These are phyloP conservation scores for Russula lepida DNA, from an alignment of 768 basidiomycete genomes.

Conservation along the genomic window DNA sequence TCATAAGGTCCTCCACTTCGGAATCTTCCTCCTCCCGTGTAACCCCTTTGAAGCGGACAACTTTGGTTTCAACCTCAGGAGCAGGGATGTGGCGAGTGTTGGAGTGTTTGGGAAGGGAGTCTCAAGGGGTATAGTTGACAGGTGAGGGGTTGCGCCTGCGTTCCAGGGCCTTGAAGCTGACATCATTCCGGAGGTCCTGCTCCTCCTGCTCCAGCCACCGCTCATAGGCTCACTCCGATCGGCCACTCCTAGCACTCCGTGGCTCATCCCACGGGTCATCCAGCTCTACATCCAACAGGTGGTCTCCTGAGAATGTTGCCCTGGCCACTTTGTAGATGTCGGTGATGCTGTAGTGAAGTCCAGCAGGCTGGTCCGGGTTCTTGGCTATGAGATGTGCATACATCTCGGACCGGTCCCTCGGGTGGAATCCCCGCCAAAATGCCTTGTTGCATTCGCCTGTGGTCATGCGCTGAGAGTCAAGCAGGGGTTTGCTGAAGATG, in stretches of 20 bases:
- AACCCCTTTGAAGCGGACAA: neutral
- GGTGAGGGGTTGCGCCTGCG: neutral
- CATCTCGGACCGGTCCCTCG: neutral
- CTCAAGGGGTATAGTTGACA: neutral
- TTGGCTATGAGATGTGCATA: neutral
- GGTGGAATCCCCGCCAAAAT: neutral
- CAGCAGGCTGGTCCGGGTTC: neutral
- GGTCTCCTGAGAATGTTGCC: neutral
- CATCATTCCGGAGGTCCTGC: neutral
- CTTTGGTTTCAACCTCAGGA: neutral
- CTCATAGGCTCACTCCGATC: rapidly evolving
- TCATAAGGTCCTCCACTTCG: neutral
- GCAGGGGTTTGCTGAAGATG: neutral
- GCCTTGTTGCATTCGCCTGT: neutral
- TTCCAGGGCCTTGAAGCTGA: neutral
- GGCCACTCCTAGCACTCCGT: too few relatives aligned
- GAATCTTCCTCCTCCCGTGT: neutral
- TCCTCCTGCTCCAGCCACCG: neutral
- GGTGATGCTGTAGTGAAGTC: neutral
- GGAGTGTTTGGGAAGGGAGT: neutral
- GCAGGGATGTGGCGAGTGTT: neutral
- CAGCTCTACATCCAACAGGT: neutral
- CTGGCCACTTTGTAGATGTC: neutral
- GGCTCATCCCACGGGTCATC: neutral
- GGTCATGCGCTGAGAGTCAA: neutral